phyloP scores from a whole-genome alignment of 257 asterid genomes.

The Verbena officinalis region DNA sequence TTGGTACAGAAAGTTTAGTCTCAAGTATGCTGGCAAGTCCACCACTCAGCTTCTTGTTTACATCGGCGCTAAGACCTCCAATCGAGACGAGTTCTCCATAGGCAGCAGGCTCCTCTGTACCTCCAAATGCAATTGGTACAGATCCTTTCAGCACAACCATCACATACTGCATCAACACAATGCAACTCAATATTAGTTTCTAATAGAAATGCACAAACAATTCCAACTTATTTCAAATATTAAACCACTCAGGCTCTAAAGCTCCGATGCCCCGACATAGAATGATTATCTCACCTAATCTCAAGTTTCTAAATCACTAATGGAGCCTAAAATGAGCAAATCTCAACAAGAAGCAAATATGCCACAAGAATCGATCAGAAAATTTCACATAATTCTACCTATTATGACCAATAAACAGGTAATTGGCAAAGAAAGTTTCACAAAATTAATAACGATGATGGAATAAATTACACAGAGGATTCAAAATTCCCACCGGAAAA shows the following conservation, averaged over 20 bases:
- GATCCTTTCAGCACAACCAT: constrained; percentile 96
- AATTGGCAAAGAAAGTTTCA: too few relatives aligned
- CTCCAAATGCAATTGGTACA: constrained; percentile 88
- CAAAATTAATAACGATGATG: too few relatives aligned
- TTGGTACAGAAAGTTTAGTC: constrained; percentile 75
- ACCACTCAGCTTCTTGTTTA: constrained; percentile 89
- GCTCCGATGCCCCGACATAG: too few relatives aligned
- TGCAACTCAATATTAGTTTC: constrained; percentile 35
- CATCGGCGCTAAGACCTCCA: constrained; percentile 79
- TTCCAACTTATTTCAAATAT: too few relatives aligned
- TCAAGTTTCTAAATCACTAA: background rate
- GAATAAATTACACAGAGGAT: background rate
- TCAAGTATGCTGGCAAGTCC: constrained; percentile 80
- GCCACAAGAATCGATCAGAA: background rate
- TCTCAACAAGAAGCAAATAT: background rate
- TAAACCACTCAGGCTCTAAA: too few relatives aligned
- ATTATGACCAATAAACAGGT: too few relatives aligned
- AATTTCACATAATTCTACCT: too few relatives aligned
- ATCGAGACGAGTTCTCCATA: constrained; percentile 87
- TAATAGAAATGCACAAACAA: too few relatives aligned
- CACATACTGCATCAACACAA: constrained; percentile 74
- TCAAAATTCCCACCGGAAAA: background rate
- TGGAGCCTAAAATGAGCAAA: background rate
- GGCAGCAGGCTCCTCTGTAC: constrained; percentile 91
- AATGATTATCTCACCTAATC: too few relatives aligned